Base-by-base conservation (phyloP, 371 early-diverging fungal species). In the Mucor lusitanicus region DNA sequence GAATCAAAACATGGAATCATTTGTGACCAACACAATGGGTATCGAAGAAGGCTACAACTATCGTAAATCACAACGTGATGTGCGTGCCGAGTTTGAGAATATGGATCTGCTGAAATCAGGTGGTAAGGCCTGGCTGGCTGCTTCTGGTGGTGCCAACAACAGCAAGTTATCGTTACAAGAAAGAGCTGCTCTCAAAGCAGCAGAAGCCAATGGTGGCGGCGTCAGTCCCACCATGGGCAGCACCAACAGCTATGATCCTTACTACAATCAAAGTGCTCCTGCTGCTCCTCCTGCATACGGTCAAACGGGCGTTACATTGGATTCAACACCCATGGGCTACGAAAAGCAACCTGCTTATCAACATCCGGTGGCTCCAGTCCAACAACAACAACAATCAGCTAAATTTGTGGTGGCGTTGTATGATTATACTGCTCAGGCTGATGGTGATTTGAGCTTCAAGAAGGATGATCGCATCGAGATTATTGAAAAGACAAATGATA, bases 401-500 rank as follows among this genome's bases (percentile, higher is more conserved):
- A 39, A 50, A 32, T 67, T 46, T 57, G 84, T 84, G 7, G 68
- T 80, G 23, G 93, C 93, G 11, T 65, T 93, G 33, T 93, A 92
- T 72, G 91, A 92, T 66, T 93, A 89, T 70, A 72, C 76, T 13
- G 91, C 90, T 6, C 89, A 89, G 65, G 84, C 88, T 30, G 86
- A 81, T 7, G 91, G 91, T 12, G 93, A 93, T 70, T 69, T 93
- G 55, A 70, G 79, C 23, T 91, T 93, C 78, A 71, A 72, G 6
- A 87, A 86, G 61, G 88, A 87, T 69, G 92, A 93, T 61, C 60
- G 67, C 11, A 91, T 93, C 61, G 89, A 91, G 74, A 59, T 93
- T 7, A 21, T 91, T n/a, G 72, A 89, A 68, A 75, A 85, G 55
- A 87, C 90, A 0, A 67, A 72, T 11, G 84, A 82, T 60, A 63